Evolutionary conservation across 495 filamentous ascomycete species (phyloP), one percentile per base, ranked within the genome.

Genomic region (Sabuloglossum arenarium): DNA sequence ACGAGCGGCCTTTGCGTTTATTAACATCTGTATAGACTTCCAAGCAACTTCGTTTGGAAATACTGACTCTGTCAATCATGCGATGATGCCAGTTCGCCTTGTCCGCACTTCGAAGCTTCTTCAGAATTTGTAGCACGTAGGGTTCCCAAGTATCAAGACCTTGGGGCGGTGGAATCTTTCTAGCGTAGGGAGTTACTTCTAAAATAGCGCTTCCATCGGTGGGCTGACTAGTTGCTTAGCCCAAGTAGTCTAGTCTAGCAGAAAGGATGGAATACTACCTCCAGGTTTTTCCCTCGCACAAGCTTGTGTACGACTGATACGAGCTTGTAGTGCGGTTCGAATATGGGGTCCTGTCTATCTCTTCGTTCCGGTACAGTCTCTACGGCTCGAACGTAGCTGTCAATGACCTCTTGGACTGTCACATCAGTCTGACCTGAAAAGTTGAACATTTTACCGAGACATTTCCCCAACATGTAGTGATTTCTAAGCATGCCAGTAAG

Each of bases 21-120:
- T 43, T 43, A 24, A 23, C 27, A 55, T 10, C 9, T 55, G 8
- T 6, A 11, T 55, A 3, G n/a, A 51, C 23, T 10, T 27, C 53
- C n/a, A 2, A 30, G 5, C 23, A 53, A 16, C 6, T 19, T 1
- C 3, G 11, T 24, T 21, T 12, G 14, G 2, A 50, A 54, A 21
- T 30, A 57, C 65, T 54, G 67, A 76, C 79, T 32, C 88, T 80
- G 50, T 79, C 77, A 59, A 85, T 83, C 71, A 99, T 87, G 1
- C 91, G 84, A 62, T 99, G 91, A 65, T 99, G 91, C 91, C 91
- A 99, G 62, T 94, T 88, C 3, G 84, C 81, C 68, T 95, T 94
- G 63, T 99, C 91, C 24, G 86, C 86, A 50, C 77, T 79, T 58
- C 86, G 83, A 54, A 97, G 75, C 52, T 78, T 76, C 54, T 78